A percentile compares a stretch with the other conserved stretches of the same genome.
Evolutionary conservation across 441 rosid species (phyloP).

Genomic region (Flueggea neowawraea): DNA sequence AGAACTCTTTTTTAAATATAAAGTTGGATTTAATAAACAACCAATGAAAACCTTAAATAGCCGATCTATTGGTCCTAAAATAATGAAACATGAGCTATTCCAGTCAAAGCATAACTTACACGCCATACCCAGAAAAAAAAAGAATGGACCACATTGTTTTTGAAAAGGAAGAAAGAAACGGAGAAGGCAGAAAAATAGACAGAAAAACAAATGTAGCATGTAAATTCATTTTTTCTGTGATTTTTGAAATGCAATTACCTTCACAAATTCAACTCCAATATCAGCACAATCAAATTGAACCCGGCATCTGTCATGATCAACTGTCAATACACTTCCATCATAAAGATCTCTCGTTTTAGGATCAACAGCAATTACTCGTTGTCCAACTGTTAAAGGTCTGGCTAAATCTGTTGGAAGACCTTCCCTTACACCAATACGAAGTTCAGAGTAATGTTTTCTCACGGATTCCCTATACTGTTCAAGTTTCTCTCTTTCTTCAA

Average conservation of each 20-base stretch:
- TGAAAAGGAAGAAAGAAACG: background rate
- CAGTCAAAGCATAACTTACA: too few relatives aligned
- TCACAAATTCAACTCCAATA: conserved; percentile 85
- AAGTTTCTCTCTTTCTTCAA: conserved; percentile 84
- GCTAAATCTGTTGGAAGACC: conserved; percentile 98
- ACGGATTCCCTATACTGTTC: conserved; percentile 86
- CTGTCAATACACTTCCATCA: conserved; percentile 90
- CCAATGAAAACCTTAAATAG: too few relatives aligned
- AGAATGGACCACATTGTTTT: too few relatives aligned
- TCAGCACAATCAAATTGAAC: conserved; percentile 87
- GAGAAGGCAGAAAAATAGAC: background rate
- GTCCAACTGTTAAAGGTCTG: conserved; percentile 92
- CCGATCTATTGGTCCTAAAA: too few relatives aligned
- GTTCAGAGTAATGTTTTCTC: conserved; percentile 82
- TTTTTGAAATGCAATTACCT: conserved; percentile 40
- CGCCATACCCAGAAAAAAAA: too few relatives aligned
- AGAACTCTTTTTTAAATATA: too few relatives aligned
- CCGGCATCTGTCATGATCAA: conserved; percentile 83
- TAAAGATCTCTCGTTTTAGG: conserved; percentile 86
- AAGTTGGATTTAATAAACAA: too few relatives aligned
- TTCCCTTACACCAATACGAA: conserved; percentile 67
- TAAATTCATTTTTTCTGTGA: conserved; percentile 1
- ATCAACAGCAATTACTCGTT: conserved; percentile 84
- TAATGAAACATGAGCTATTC: too few relatives aligned
- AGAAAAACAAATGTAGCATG: conserved; percentile 1